Evolutionary conservation across 1,284 basidiomycete species (phyloP), one percentile per base, ranked within the genome.

Genomic region (Ganoderma lingzhi): DNA sequence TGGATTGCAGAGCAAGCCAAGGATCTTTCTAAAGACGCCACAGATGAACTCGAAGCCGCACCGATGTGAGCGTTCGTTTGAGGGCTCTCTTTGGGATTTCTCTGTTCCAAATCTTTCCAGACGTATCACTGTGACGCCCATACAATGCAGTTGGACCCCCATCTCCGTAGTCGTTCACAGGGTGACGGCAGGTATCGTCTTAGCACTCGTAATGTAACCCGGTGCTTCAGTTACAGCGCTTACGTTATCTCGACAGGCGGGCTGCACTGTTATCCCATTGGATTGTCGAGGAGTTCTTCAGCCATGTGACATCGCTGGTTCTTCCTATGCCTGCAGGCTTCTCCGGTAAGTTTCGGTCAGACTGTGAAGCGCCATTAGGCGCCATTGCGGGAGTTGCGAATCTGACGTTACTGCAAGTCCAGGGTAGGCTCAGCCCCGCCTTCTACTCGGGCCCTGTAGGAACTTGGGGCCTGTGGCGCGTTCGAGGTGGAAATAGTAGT

Each of bases 341-440:
- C 44, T 30, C 15, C 66, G 71, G 69, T 41, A 39, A 66, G 55
- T 35, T 28, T 32, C 71, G 71, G 71, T 48, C 19, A 64, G 42
- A 62, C 65, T 72, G 71, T 62, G 71, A 72, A 68, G 58, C n/a
- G 23, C 23, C 23, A 23, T 23, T 23, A 23, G 23, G 23, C 23
- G 23, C 23, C 23, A 63, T 44, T 35, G 56, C n/a, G n/a, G 37
- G 10, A 39, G 56, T n/a, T 59, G 56, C 35, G 37, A 62, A 32
- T 58, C 35, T 58, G 42, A 42, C 23, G 41, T 37, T 6, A 59
- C 66, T 63, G 63, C 62, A 14, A 30, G 30, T 56, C 35, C 53
- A 63, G 66, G 66, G 66, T 19, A 67, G 66, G 62, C 30, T 15
- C 12, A 14, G 9, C 15, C 6, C 6, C 32, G 56, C 53, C 53